Evolutionary conservation across 208 protist species (phyloP).

Genomic region (Histomonas meleagridis): DNA sequence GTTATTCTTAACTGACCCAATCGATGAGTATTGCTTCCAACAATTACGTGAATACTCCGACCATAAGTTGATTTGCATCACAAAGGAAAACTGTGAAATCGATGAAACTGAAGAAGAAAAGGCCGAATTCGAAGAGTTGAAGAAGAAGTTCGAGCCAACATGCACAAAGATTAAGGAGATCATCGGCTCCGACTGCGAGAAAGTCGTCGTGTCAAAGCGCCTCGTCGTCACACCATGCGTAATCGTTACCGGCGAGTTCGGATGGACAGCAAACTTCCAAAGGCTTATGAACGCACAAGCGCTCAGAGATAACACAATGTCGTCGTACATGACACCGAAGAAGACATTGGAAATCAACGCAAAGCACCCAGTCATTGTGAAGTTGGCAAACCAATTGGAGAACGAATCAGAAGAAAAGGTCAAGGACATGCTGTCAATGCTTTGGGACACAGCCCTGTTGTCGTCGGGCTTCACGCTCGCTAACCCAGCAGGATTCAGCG

Average conservation of each 20-base stretch:
- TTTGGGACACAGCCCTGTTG: slow-evolving; percentile 91
- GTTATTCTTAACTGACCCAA: slow-evolving; percentile 86
- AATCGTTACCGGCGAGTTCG: slow-evolving; percentile 91
- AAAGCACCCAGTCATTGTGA: slow-evolving; percentile 78
- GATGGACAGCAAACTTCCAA: slow-evolving; percentile 97
- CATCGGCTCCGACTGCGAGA: slow-evolving; percentile 94
- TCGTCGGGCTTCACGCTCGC: slow-evolving; percentile 90
- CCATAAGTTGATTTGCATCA: slow-evolving; percentile 93
- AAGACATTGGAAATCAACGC: slow-evolving; percentile 98
- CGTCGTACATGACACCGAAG: slow-evolving; percentile 86
- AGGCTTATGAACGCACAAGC: slow-evolving; percentile 98
- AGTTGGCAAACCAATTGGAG: slow-evolving; percentile 75
- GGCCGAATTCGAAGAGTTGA: slow-evolving; percentile 78
- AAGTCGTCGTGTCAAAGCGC: slow-evolving; percentile 81
- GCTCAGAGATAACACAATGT: slow-evolving; percentile 81
- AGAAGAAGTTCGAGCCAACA: slow-evolving; percentile 73
- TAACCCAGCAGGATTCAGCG: slow-evolving; percentile 74
- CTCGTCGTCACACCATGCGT: slow-evolving; percentile 82
- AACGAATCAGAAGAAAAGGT: slow-evolving; percentile 82
- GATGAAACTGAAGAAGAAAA: slow-evolving; percentile 86
- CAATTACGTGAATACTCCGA: slow-evolving; percentile 88
- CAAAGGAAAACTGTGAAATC: slow-evolving; percentile 92
- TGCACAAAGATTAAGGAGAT: slow-evolving; percentile 93
- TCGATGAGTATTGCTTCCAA: slow-evolving; percentile 91
- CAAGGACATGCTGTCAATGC: slow-evolving; percentile 87